Conservation (phyloP, 1,284 basidiomycete genomes). For the Irpex lacteus region DNA sequence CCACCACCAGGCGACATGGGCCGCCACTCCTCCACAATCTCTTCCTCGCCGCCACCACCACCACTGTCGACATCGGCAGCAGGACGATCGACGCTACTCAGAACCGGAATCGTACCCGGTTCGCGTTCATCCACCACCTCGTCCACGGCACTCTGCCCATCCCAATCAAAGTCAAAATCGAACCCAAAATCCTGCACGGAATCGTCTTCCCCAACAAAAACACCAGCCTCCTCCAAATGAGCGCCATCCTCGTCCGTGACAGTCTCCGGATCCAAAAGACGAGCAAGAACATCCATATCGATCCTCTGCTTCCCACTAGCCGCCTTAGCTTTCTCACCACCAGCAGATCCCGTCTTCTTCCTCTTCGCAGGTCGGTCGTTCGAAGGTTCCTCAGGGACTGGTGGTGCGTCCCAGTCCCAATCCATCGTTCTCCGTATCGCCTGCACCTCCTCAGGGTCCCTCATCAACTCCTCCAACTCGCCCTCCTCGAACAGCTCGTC, state of each 20-base stretch:
- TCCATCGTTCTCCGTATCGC: conserved; percentile 28
- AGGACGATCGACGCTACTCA: neutral
- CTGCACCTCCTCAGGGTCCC: conserved; percentile 33
- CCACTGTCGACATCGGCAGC: neutral
- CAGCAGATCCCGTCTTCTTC: conserved; percentile 12
- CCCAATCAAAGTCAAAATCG: neutral
- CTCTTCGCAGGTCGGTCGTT: conserved; percentile 6
- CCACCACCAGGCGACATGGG: conserved; percentile 31
- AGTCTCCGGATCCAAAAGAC: conserved; percentile 28
- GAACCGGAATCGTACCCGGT: neutral
- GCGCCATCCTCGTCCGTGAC: conserved; percentile 7
- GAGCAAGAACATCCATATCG: conserved; percentile 36
- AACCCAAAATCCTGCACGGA: neutral
- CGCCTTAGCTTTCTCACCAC: neutral
- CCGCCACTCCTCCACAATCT: conserved; percentile 37
- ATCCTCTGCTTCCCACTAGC: conserved; percentile 22
- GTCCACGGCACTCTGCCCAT: neutral
- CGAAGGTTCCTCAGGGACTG: neutral
- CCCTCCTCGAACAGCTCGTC: conserved; percentile 44
- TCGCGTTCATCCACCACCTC: neutral
- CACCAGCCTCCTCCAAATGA: conserved; percentile 3
- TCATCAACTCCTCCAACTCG: conserved; percentile 40
- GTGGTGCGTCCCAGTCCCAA: conserved; percentile 24
- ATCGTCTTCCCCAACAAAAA: neutral
- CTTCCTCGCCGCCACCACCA: conserved; percentile 14